Conservation (phyloP, 805 yeast species). For the Kluyveromyces lactis region DNA sequence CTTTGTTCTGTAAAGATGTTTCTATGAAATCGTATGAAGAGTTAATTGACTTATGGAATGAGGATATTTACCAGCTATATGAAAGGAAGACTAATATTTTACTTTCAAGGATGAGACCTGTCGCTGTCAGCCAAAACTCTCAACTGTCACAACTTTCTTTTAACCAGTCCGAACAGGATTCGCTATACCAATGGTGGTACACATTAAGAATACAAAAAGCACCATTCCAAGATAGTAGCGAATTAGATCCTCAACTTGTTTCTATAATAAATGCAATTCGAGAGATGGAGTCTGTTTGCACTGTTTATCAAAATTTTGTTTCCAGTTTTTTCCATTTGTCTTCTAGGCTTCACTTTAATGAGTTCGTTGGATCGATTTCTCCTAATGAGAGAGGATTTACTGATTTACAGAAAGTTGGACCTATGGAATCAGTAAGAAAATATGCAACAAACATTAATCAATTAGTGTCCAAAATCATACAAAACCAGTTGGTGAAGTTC, state of each 20-base stretch:
- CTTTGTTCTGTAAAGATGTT: slow-evolving; percentile 51
- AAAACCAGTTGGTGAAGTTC: slow-evolving; percentile 21
- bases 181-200: slow-evolving; percentile 4
- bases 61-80: slow-evolving; percentile 28
- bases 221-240: not conserved
- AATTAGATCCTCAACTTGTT: not conserved
- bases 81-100: slow-evolving; percentile 14
- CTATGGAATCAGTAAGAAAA: slow-evolving; percentile 37
- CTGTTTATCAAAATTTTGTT: slow-evolving; percentile 42
- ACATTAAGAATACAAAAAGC: not conserved
- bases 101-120: slow-evolving; percentile 2
- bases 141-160: slow-evolving; percentile 16
- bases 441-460: slow-evolving; percentile 40
- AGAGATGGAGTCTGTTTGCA: slow-evolving; percentile 21
- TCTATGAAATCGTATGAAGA: slow-evolving; percentile 39
- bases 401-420: slow-evolving; percentile 29
- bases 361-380: slow-evolving; percentile 28
- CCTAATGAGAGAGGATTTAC: slow-evolving; percentile 15
- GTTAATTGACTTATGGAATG: slow-evolving; percentile 36
- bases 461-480: slow-evolving; percentile 41
- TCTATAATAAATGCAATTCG: slow-evolving; percentile 4
- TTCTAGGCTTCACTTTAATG: slow-evolving; percentile 34
- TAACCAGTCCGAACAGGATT: not conserved
- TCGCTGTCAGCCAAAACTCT: not conserved
- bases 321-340: slow-evolving; percentile 40